Conservation (phyloP, 2,329 filamentous ascomycete genomes). For the Lasiodiplodia gonubiensis region DNA sequence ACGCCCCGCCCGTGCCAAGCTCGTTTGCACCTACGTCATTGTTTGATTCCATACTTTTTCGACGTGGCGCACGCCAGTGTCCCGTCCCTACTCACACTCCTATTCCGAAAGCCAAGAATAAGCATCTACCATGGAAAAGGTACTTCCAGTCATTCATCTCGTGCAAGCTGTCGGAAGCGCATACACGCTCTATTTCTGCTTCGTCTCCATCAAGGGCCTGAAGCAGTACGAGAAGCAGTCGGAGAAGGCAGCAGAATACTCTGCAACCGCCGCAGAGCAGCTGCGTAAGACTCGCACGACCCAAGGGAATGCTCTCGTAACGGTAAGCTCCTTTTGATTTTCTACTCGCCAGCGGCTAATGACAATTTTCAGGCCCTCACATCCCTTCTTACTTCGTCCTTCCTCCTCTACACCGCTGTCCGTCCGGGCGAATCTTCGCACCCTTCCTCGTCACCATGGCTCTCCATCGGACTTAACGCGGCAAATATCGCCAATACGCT, state of each 20-base stretch:
- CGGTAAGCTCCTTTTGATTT: constrained; percentile 32
- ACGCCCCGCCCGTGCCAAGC: constrained; percentile 6
- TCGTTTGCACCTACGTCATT: constrained; percentile 9
- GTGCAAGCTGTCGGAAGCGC: constrained; percentile 18
- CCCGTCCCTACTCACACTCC: background rate
- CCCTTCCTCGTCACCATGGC: constrained; percentile 19
- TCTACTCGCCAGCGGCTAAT: background rate
- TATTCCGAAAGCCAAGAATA: background rate
- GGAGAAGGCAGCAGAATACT: constrained; percentile 47
- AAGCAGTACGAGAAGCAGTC: constrained; percentile 43
- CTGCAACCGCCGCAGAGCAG: constrained; percentile 39
- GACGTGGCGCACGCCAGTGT: background rate
- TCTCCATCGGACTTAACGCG: constrained; percentile 28
- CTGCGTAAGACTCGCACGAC: constrained; percentile 45
- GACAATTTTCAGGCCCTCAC: constrained; percentile 33
- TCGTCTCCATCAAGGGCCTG: constrained; percentile 44
- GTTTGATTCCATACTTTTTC: background rate
- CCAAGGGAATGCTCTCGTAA: constrained; percentile 41
- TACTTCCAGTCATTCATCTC: constrained; percentile 10
- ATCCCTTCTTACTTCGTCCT: constrained; percentile 36
- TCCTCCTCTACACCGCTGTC: constrained; percentile 32
- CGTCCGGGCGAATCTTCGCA: constrained; percentile 6
- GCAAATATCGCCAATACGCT: constrained; percentile 32
- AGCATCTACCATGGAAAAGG: background rate
- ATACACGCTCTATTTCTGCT: constrained; percentile 43